Evolutionary conservation across 305 asterid species (phyloP), one percentile per base, ranked within the genome.

Genomic region (Plantago lanceolata): DNA sequence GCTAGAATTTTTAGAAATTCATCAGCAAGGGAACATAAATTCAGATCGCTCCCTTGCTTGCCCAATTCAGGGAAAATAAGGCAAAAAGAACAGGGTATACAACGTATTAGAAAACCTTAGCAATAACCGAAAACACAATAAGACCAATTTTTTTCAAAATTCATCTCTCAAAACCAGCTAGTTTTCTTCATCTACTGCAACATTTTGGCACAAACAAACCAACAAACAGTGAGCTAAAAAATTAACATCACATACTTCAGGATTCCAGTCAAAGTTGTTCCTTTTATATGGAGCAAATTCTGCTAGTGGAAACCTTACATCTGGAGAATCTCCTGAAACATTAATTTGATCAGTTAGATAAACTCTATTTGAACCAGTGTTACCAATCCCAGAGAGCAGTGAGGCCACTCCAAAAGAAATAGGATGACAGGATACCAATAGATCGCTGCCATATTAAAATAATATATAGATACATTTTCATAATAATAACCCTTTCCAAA

Each of bases 251-350:
- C 94, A 56, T 87, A 93, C 98, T 43, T 65, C 66, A 67, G 98
- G 96, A 76, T 93, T 93, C 98, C 98, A 93, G 68, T 84, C 88
- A 79, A 85, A 93, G 48, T 64, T 72, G 71, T 73, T 75, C 79
- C 75, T 80, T 52, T 55, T 57, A 64, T 93, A 93, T 58, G 98
- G 96, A 75, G 98, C 80, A 61, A 89, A 93, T 75, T 81, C 95
- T 67, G 89, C 89, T 78, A 76, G 90, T 0, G 98, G 98, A 78
- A 93, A 93, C 81, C 87, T 89, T 61, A 68, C 82, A 78, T 93
- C 98, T 64, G 97, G 98, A 68, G 98, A 93, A 75, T 75, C 83
- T 72, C 94, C 98, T 93, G 87, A 75, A 73, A 73, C 48, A 60
- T 50, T 70, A 68, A 75, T 60, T 69, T 35, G 64, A 72, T 49